A percentile compares a stretch with the other conserved stretches of the same genome.
These are phyloP conservation scores for Hyaloscypha variabilis DNA, from an alignment of 495 filamentous ascomycete genomes.

Conservation along the genomic window DNA sequence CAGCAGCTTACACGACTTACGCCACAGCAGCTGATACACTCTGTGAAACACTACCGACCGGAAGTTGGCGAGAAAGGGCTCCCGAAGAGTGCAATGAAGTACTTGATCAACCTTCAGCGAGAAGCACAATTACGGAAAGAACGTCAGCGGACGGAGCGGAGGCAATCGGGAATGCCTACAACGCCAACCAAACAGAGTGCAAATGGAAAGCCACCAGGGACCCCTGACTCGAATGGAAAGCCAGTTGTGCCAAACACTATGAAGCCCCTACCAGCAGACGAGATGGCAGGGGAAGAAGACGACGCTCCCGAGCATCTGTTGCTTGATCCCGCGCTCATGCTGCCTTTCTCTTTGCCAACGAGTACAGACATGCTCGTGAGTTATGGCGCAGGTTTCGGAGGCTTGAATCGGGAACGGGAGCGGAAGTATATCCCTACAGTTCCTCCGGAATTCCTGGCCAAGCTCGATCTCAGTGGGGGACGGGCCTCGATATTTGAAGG, in stretches of 20 bases:
- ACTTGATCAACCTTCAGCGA: conserved; percentile 77
- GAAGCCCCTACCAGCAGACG: conserved; percentile 23
- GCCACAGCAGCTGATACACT: conserved; percentile 88
- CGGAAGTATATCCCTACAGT: conserved; percentile 96
- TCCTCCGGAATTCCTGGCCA: conserved; percentile 88
- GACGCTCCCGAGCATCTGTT: conserved; percentile 71
- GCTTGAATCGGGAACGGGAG: conserved; percentile 87
- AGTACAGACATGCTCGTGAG: conserved; percentile 96
- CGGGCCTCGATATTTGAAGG: conserved; percentile 26
- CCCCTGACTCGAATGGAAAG: conserved; percentile 37
- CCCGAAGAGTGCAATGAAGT: conserved; percentile 83
- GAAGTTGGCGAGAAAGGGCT: conserved; percentile 96
- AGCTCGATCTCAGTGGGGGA: conserved; percentile 62
- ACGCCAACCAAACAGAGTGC: conserved; percentile 41
- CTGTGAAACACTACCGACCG: conserved; percentile 87
- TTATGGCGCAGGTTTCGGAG: conserved; percentile 93
- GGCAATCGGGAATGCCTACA: conserved; percentile 30
- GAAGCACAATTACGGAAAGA: conserved; percentile 62
- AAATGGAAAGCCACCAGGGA: conserved; percentile 37
- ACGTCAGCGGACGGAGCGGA: conserved; percentile 40
- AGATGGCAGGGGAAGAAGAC: conserved; percentile 37
- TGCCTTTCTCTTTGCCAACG: conserved; percentile 92
- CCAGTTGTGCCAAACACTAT: conserved; percentile 31
- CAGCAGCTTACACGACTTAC: conserved; percentile 84
- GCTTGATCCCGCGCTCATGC: conserved; percentile 86